phyloP scores from a whole-genome alignment of 495 filamentous ascomycete genomes.

The Pyrenopolyporus hunteri region DNA sequence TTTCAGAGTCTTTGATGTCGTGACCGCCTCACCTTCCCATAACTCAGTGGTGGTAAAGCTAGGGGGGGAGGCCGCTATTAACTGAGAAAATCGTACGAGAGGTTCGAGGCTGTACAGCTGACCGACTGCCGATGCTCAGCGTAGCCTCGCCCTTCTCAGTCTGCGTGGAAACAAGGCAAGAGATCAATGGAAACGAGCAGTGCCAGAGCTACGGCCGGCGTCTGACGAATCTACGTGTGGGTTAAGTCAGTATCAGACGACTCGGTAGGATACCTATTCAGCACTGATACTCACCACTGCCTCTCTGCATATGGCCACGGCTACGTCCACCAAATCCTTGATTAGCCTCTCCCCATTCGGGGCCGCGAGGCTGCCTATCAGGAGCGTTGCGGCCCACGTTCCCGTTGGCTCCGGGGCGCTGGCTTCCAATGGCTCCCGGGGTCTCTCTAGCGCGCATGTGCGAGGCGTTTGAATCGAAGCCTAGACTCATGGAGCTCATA shows the following conservation, averaged over 20 bases:
- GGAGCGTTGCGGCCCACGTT: constrained; percentile 70
- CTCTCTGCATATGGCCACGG: constrained; percentile 78
- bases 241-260: constrained; percentile 17
- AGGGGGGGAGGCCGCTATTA: not conserved
- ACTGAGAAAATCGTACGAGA: not conserved
- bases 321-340: constrained; percentile 69
- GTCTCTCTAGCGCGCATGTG: constrained; percentile 49
- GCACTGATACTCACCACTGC: constrained; percentile 66
- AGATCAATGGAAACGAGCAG: constrained; percentile 39
- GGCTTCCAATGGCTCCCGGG: constrained; percentile 84
- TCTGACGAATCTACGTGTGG: constrained; percentile 43
- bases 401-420: constrained; percentile 73
- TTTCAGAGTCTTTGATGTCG: not conserved
- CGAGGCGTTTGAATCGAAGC: constrained; percentile 60
- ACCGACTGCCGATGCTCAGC: not conserved
- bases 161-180: not conserved
- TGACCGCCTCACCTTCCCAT: not conserved
- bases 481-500: constrained; percentile 65
- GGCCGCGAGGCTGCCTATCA: constrained; percentile 82
- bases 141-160: not conserved
- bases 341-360: constrained; percentile 70
- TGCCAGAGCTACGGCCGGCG: constrained; percentile 41
- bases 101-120: not conserved
- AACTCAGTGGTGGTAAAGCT: not conserved
- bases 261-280: not conserved